Evolutionary conservation across 768 basidiomycete species (phyloP).

Genomic region (Tulasnella sp.): DNA sequence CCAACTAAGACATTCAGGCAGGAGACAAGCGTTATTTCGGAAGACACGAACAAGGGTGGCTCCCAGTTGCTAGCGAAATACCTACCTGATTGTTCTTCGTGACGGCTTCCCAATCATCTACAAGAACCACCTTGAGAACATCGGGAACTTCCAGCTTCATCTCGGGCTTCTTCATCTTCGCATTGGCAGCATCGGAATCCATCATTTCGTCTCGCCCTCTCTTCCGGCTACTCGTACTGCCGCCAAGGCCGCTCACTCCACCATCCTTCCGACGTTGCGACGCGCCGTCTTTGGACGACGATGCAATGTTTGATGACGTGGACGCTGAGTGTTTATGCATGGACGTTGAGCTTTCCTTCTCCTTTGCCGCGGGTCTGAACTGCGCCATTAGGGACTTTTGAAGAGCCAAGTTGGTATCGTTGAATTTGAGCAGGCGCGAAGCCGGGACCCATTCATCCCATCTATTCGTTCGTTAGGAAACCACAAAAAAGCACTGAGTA

Average conservation of each 20-base stretch:
- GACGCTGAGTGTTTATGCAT: slow-evolving; percentile 7
- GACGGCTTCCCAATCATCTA: slow-evolving; percentile 96
- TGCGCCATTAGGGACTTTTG: slow-evolving; percentile 59
- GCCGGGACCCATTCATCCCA: slow-evolving; percentile 98
- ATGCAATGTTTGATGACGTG: neutral
- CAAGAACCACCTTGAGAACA: slow-evolving; percentile 75
- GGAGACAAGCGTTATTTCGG: neutral
- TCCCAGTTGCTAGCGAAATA: neutral
- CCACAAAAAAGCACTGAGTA: neutral
- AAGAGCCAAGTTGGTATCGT: slow-evolving; percentile 66
- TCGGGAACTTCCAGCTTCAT: slow-evolving; percentile 89
- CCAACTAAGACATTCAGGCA: slow-evolving; percentile 48
- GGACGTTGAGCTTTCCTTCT: slow-evolving; percentile 18
- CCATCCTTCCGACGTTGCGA: slow-evolving; percentile 29
- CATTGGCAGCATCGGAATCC: slow-evolving; percentile 16
- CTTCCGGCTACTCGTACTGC: slow-evolving; percentile 63
- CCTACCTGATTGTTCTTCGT: slow-evolving; percentile 87
- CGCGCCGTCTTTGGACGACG: slow-evolving; percentile 22
- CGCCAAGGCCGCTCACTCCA: slow-evolving; percentile 18
- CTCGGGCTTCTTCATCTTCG: slow-evolving; percentile 74
- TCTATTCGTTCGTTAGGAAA: slow-evolving; percentile 39
- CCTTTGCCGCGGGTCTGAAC: slow-evolving; percentile 25
- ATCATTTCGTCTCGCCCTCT: slow-evolving; percentile 65
- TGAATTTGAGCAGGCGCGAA: slow-evolving; percentile 70
- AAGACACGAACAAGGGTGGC: neutral